These are phyloP conservation scores for Paramecium primaurelia DNA, from an alignment of 73 alveolate species.

Conservation along the genomic window DNA sequence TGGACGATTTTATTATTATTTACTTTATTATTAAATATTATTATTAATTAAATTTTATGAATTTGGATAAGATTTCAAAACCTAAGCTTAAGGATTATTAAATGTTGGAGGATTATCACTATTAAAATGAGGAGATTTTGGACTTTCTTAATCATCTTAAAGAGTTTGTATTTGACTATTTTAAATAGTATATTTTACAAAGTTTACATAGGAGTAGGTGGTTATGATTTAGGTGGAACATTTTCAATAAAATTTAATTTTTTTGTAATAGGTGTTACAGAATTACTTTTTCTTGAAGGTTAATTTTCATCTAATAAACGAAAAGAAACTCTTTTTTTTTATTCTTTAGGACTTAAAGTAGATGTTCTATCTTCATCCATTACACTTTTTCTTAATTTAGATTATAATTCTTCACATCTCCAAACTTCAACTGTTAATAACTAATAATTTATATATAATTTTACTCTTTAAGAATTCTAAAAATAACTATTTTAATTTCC, in stretches of 20 bases:
- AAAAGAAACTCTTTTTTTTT: constrained; percentile 20
- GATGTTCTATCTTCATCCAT: not conserved
- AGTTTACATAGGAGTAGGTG: not conserved
- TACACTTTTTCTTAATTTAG: constrained; percentile 14
- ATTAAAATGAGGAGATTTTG: constrained; percentile 32
- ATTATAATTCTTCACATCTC: constrained; percentile 38
- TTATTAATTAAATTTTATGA: not conserved
- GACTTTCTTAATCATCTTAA: not conserved
- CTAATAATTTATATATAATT: not conserved
- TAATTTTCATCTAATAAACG: not conserved
- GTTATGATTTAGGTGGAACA: not conserved
- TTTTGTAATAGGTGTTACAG: not conserved
- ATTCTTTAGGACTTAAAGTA: constrained; percentile 4
- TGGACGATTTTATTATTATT: not conserved
- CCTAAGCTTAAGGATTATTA: not conserved
- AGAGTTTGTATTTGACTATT: not conserved
- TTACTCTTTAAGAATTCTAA: not conserved
- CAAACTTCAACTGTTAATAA: constrained; percentile 9
- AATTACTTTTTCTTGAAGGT: constrained; percentile 14
- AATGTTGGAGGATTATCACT: not conserved
- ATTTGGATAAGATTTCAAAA: not conserved
- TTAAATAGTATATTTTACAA: not conserved
- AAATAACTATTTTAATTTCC: not conserved
- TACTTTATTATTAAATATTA: not conserved
- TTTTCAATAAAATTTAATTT: not conserved